Base-by-base conservation (phyloP, 345 rosid genomes). In the Ricinus communis region DNA sequence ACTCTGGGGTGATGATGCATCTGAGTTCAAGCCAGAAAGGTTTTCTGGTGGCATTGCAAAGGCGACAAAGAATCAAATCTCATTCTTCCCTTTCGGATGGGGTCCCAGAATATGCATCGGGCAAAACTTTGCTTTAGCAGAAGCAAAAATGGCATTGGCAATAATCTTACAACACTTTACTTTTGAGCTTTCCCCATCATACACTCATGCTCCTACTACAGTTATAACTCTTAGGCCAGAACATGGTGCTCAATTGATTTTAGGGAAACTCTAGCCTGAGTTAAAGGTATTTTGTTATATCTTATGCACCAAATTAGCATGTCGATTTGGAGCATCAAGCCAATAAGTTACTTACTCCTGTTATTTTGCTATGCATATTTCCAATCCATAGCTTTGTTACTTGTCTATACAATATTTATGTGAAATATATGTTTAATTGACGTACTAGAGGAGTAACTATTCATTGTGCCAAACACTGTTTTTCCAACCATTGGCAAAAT, bases 61-160 rank as follows among this genome's bases (percentile, higher is more conserved):
- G 67, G 87, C 87, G 21, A 54, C 82, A 11, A 76, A 72, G 40
- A 73, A 74, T 65, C 76, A 71, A 28, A 12, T 16, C 31, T 73
- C 72, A 2, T 76, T 72, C 68, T 75, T 53, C 27, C 82, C 85
- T 0, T 73, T 83, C 7, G 71, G 84, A 38, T 76, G 82, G 88
- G 87, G 82, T 8, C 85, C 82, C 4, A 65, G 85, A 51, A 82
- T 62, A 11, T 86, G 90, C 43, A 46, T 82, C 5, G 87, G 85
- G 27, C 83, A 78, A 46, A 74, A 72, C 59, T 87, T 87, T 76
- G 85, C 86, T 5, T 47, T 74, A 70, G 10, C 82, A 3, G 94
- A 89, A 80, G 90, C 87, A 3, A 87, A 84, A 75, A 62, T 80
- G 52, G 90, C 86, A 43, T 53, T 87, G 68, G 83, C 86, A 31